These are phyloP conservation scores for Linnemannia exigua DNA, from an alignment of 192 early-diverging fungal genomes.

Conservation along the genomic window DNA sequence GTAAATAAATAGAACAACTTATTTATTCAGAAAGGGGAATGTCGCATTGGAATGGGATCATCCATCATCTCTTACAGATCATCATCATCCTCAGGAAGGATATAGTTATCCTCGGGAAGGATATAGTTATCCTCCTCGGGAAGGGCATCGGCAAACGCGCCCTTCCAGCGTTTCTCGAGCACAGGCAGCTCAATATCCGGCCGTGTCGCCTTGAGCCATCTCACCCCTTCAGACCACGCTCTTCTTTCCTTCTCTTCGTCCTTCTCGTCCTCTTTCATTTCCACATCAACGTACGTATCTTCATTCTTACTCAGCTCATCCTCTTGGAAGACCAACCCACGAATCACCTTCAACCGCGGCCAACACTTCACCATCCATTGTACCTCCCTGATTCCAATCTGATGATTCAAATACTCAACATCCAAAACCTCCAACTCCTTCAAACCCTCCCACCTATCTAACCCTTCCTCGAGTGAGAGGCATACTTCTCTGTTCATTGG, in stretches of 20 bases:
- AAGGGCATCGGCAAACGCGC: not conserved
- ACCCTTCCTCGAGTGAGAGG: slow-evolving; percentile 12
- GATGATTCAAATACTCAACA: slow-evolving; percentile 8
- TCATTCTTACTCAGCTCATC: not conserved
- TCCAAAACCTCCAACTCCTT: slow-evolving; percentile 19
- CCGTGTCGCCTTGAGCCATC: slow-evolving; percentile 1
- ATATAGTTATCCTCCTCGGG: not conserved
- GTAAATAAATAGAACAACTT: no score
- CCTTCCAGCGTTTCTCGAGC: not conserved
- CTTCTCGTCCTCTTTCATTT: not conserved
- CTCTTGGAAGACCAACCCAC: not conserved
- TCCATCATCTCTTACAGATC: no score
- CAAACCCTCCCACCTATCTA: not conserved
- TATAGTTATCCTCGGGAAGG: not conserved
- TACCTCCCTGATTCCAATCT: slow-evolving; percentile 11
- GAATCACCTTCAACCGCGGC: slow-evolving; percentile 1
- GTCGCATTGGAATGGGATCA: no score
- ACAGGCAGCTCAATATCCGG: slow-evolving; percentile 11
- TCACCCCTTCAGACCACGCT: not conserved
- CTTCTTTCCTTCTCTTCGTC: not conserved
- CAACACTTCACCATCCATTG: slow-evolving; percentile 32
- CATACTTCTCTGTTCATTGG: not conserved
- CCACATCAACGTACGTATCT: not conserved
- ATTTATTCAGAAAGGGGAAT: no score
- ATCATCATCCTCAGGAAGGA: no score